Evolutionary conservation across 2,329 filamentous ascomycete species (phyloP).

Genomic region (Rutstroemia sp.): DNA sequence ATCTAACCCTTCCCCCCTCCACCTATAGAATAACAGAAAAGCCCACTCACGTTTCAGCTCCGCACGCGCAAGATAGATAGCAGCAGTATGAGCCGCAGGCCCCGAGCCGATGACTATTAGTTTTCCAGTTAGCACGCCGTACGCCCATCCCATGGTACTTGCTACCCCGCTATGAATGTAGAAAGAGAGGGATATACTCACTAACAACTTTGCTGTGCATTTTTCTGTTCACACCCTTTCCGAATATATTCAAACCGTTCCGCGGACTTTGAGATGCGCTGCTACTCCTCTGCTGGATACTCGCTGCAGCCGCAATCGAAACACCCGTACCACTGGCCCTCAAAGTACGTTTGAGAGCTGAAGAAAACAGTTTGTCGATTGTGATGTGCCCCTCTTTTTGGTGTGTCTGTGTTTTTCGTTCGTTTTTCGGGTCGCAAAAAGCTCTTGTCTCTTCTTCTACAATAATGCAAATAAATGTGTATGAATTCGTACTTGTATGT

Average conservation of each 20-base stretch:
- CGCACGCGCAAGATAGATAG: slow-evolving; percentile 90
- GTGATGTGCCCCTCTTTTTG: background rate
- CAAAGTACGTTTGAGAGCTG: slow-evolving; percentile 67
- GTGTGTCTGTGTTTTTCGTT: background rate
- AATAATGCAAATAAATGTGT: background rate
- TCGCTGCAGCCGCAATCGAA: slow-evolving; percentile 62
- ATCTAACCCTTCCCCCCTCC: slow-evolving; percentile 8
- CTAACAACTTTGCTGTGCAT: slow-evolving; percentile 94
- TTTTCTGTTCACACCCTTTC: slow-evolving; percentile 38
- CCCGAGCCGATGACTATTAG: slow-evolving; percentile 78
- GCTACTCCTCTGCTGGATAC: slow-evolving; percentile 50
- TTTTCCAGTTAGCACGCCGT: background rate
- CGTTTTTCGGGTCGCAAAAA: background rate
- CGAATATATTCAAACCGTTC: slow-evolving; percentile 15
- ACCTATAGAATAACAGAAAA: background rate
- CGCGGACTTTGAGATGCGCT: no score
- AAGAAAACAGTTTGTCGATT: slow-evolving; percentile 87
- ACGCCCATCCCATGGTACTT: background rate
- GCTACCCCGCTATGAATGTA: background rate
- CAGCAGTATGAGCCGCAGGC: slow-evolving; percentile 94
- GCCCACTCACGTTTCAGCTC: slow-evolving; percentile 64
- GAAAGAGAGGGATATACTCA: slow-evolving; percentile 40
- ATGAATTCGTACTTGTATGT: background rate
- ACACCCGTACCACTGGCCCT: slow-evolving; percentile 67
- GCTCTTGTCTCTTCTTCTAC: background rate